Conservation (phyloP, 2,329 filamentous ascomycete species). For the Scedosporium minutisporum region DNA sequence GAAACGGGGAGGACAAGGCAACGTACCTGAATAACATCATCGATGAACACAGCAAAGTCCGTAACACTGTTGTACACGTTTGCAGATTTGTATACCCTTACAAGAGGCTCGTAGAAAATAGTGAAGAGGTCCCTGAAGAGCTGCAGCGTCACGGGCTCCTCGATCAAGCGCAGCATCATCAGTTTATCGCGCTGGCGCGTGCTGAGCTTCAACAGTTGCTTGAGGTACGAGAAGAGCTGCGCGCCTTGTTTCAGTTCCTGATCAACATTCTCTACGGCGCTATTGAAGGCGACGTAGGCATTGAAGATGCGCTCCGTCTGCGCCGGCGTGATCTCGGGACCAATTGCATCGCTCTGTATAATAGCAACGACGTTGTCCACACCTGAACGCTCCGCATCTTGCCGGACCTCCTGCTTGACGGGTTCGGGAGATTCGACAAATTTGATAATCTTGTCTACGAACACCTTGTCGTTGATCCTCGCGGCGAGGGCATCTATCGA, state of each 20-base stretch:
- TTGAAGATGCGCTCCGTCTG: conserved; percentile 86
- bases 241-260: conserved; percentile 86
- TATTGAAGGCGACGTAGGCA: conserved; percentile 92
- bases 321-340: conserved; percentile 59
- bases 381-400: conserved; percentile 62
- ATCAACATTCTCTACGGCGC: conserved; percentile 82
- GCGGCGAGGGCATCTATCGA: conserved; percentile 68
- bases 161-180: conserved; percentile 93
- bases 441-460: conserved; percentile 70
- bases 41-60: conserved; percentile 86
- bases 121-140: conserved; percentile 93
- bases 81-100: conserved; percentile 95
- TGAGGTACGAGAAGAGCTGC: conserved; percentile 86
- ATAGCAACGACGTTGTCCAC: conserved; percentile 82
- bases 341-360: conserved; percentile 66
- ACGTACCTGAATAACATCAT: conserved; percentile 76
- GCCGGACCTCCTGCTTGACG: conserved; percentile 62
- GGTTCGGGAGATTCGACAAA: conserved; percentile 70
- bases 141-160: conserved; percentile 94
- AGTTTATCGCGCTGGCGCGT: conserved; percentile 87
- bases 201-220: conserved; percentile 87
- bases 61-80: conserved; percentile 97
- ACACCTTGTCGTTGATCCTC: conserved; percentile 73
- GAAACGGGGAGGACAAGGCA: no score
- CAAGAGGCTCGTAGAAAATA: conserved; percentile 96